A percentile compares a stretch with the other conserved stretches of the same genome.
phyloP scores from a whole-genome alignment of 257 asterid genomes.

The Catharanthus roseus region DNA sequence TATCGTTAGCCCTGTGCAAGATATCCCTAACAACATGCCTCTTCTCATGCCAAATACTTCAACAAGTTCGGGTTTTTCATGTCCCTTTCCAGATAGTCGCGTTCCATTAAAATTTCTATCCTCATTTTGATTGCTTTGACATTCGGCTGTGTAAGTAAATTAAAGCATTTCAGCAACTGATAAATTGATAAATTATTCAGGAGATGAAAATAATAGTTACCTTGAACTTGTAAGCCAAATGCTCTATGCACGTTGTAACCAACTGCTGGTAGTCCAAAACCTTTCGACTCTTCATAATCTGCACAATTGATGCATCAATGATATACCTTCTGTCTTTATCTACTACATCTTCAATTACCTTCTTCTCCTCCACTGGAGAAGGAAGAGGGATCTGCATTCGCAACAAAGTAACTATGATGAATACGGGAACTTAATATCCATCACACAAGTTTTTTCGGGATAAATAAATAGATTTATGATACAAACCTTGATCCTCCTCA shows the following conservation, averaged over 20 bases:
- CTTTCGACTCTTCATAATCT: conserved; percentile 97
- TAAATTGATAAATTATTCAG: not conserved
- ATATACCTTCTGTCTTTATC: conserved; percentile 97
- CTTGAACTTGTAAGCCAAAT: conserved; percentile 95
- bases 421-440: not conserved
- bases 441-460: not conserved
- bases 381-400: conserved; percentile 84
- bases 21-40: no score
- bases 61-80: conserved; percentile 84
- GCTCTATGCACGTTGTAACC: conserved; percentile 94
- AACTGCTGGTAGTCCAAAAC: conserved; percentile 93
- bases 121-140: conserved; percentile 97
- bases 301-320: conserved; percentile 95
- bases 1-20: no score
- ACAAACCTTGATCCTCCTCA: conserved; percentile 92
- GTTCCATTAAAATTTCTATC: conserved; percentile 86
- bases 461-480: not conserved
- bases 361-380: conserved; percentile 96
- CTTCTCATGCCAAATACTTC: conserved; percentile 97
- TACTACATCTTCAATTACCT: conserved; percentile 95
- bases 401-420: not conserved
- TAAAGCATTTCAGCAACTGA: not conserved
- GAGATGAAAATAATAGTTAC: conserved; percentile 29
- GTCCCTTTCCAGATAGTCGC: conserved; percentile 94
- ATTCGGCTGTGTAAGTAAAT: conserved; percentile 59